Evolutionary conservation across 78 protist genomes (phyloP), one percentile per base, ranked within the genome.

Genomic region (Dictyostelium firmibasis): DNA sequence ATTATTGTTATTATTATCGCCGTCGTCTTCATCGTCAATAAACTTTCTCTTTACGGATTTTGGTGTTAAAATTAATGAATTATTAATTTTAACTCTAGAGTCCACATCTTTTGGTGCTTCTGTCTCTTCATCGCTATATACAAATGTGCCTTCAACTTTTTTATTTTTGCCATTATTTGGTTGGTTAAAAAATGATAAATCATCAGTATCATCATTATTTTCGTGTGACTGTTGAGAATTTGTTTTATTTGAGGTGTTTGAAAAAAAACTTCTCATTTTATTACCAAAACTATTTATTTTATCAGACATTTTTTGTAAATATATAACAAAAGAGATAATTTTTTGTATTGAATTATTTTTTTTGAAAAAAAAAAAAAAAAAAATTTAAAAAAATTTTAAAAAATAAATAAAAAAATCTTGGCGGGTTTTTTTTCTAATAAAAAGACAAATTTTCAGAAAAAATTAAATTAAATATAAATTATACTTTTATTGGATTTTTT

Each of bases 41-140:
- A 44, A 79, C 16, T 79, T 79, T 79, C 84, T 79, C 47, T 79
- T 79, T 8, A 35, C 53, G 10, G 74, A 25, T 64, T 64, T 64
- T 64, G 74, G 74, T n/a, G 74, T 64, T 64, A 64, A 64, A 9
- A 64, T 25, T 25, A 64, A 10, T 3, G 74, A 29, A 64, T 64
- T 64, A 64, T 64, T 64, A 6, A 25, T 64, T 64, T 64, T 64
- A 64, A 25, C 31, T 64, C 74, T 64, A 25, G 31, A 25, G 31
- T 64, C 74, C 25, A 64, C 14, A 70, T 70, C 77, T 70, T 25
- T 70, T 70, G 77, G 77, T 29, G 23, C 2, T 29, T 29, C 33
- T 11, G 11, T 31, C 41, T 70, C 77, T 70, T 70, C 77, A 29
- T 70, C 77, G 5, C 77, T 70, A 29, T 31, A 70, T 31, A 31